Conservation (phyloP, 139 green algal genomes). For the Diplosphaera chodatii region DNA sequence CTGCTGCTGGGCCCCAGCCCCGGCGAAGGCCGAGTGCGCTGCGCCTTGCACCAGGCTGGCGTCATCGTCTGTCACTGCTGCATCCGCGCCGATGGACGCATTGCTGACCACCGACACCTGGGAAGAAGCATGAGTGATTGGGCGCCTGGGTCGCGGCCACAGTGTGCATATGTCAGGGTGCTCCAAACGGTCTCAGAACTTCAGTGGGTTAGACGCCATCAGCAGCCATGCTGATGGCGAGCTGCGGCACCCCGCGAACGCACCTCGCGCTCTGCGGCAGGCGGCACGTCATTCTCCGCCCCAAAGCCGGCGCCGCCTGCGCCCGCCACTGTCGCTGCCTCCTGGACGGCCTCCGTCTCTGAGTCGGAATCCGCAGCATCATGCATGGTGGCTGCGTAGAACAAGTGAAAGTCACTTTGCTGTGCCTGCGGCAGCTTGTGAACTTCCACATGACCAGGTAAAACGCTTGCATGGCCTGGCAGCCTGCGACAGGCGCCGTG, state of each 20-base stretch:
- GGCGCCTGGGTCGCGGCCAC: too few species aligned
- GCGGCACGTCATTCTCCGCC: not conserved
- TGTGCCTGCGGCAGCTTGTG: too few species aligned
- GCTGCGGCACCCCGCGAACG: too few species aligned
- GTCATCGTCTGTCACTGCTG: not conserved
- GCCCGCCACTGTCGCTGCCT: not conserved
- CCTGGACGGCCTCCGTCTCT: not conserved
- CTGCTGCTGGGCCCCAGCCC: not conserved
- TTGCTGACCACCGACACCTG: not conserved
- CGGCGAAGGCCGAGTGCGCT: not conserved
- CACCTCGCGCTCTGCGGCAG: not conserved
- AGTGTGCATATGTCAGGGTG: too few species aligned
- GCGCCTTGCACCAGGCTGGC: not conserved
- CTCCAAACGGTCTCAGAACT: too few species aligned
- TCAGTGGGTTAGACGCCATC: too few species aligned
- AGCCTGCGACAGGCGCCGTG: too few species aligned
- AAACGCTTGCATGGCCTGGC: too few species aligned
- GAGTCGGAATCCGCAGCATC: not conserved
- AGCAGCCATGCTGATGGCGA: too few species aligned
- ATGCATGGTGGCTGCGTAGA: not conserved
- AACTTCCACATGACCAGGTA: too few species aligned
- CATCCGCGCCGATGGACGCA: too few species aligned
- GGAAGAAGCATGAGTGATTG: too few species aligned
- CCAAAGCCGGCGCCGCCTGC: not conserved
- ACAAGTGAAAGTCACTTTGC: not conserved